Percentiles rank a stretch among this genome's conserved stretches.
Evolutionary conservation across 2,329 filamentous ascomycete genomes (phyloP).

Genomic region (Dryadomyces quercivorus): DNA sequence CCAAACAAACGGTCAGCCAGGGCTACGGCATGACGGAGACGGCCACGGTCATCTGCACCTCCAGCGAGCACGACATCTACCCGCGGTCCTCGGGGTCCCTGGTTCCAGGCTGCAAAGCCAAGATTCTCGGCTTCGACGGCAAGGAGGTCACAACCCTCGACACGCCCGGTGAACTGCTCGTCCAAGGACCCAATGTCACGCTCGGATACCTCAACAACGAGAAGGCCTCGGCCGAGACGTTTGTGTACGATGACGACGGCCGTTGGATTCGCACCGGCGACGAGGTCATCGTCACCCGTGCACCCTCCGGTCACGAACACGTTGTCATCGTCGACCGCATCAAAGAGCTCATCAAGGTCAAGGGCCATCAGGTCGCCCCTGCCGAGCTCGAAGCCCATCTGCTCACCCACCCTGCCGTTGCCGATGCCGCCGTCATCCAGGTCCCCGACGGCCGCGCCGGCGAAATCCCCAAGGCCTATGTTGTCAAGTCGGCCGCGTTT

Average conservation of each 20-base stretch:
- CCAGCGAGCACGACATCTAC: constrained; percentile 49
- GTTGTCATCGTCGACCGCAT: constrained; percentile 70
- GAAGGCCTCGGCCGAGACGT: constrained; percentile 71
- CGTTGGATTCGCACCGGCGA: constrained; percentile 78
- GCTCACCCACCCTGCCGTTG: constrained; percentile 61
- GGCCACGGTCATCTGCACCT: constrained; percentile 53
- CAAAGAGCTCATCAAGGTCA: constrained; percentile 37
- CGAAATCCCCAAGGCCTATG: constrained; percentile 55
- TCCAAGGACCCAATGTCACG: constrained; percentile 65
- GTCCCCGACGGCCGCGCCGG: constrained; percentile 50
- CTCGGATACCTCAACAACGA: constrained; percentile 82
- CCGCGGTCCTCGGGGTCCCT: constrained; percentile 63
- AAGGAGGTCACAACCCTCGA: constrained; percentile 53
- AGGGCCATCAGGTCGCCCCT: constrained; percentile 71
- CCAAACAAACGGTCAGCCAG: constrained; percentile 51
- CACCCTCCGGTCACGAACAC: constrained; percentile 63
- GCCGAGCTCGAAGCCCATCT: constrained; percentile 74
- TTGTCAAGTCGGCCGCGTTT: constrained; percentile 38
- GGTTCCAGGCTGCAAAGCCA: constrained; percentile 50
- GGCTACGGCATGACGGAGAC: constrained; percentile 76
- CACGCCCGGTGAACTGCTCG: constrained; percentile 66
- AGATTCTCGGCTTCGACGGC: constrained; percentile 56
- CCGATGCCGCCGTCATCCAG: constrained; percentile 68
- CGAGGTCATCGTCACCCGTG: constrained; percentile 58
- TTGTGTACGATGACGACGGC: constrained; percentile 51